phyloP scores from a whole-genome alignment of 768 basidiomycete genomes.

The Mrakia blollopis region DNA sequence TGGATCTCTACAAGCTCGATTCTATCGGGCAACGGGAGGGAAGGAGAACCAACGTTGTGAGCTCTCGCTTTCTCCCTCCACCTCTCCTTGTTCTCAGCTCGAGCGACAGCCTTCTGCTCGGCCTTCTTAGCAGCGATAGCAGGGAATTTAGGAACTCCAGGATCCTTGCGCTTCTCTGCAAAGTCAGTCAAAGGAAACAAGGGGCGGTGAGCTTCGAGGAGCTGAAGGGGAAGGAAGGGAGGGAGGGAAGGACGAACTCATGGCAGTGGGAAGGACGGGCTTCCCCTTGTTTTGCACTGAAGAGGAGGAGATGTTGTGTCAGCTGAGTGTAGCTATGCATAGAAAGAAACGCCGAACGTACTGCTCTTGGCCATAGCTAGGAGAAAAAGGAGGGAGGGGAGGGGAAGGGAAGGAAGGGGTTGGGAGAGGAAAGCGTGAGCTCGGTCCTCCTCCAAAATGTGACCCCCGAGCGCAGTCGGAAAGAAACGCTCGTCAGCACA shows the following conservation, averaged over 20 bases:
- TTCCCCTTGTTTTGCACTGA: background rate
- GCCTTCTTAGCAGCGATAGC: constrained; percentile 56
- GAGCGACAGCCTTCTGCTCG: constrained; percentile 46
- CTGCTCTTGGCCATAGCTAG: background rate
- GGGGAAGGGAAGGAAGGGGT: background rate
- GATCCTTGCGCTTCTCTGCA: constrained; percentile 79
- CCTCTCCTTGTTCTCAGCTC: constrained; percentile 26
- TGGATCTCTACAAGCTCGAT: constrained; percentile 14
- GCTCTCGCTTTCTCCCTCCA: constrained; percentile 27
- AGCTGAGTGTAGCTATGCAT: too few species aligned
- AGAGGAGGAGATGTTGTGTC: background rate
- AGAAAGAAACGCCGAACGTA: background rate
- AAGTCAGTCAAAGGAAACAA: too few species aligned
- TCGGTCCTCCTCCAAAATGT: background rate
- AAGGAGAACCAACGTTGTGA: constrained; percentile 4
- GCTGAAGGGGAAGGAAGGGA: background rate
- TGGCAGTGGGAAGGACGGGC: background rate
- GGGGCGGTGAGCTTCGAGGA: background rate
- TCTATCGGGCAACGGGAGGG: background rate
- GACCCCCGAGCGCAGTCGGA: too few species aligned
- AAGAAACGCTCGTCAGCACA: too few species aligned
- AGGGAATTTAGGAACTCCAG: constrained; percentile 77
- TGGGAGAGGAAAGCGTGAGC: background rate
- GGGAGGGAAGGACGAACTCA: background rate
- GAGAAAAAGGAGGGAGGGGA: background rate